A percentile compares a stretch with the other conserved stretches of the same genome.
Conservation (phyloP, 345 rosid species). For the Salix udensis region DNA sequence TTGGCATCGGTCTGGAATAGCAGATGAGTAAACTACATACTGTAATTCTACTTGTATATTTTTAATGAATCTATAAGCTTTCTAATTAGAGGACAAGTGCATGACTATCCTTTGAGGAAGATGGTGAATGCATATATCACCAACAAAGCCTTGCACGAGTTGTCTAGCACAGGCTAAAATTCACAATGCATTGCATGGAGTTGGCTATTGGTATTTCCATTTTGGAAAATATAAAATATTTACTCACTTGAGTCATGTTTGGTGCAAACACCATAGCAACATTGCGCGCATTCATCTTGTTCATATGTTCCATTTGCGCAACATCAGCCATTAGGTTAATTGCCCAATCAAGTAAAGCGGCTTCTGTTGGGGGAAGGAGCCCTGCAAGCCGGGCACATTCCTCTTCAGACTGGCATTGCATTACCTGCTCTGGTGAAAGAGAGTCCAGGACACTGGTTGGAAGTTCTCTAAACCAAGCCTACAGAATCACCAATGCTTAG, state of each 20-base stretch:
- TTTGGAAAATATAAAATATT: background rate
- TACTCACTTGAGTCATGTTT: constrained; percentile 94
- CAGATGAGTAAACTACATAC: background rate
- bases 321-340: constrained; percentile 97
- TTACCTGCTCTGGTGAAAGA: constrained; percentile 77
- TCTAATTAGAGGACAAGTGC: background rate
- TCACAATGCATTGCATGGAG: background rate
- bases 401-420: constrained; percentile 83
- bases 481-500: constrained; percentile 2
- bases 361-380: constrained; percentile 86
- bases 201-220: background rate
- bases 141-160: background rate
- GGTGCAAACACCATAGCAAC: constrained; percentile 97
- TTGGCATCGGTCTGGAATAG: background rate
- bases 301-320: constrained; percentile 69
- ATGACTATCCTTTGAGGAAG: background rate
- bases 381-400: constrained; percentile 73
- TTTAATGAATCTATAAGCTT: background rate
- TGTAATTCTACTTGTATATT: background rate
- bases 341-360: constrained; percentile 88
- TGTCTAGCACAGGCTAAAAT: background rate
- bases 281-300: constrained; percentile 98
- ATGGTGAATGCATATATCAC: background rate
- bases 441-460: constrained; percentile 90
- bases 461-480: constrained; percentile 99